Percentiles rank a stretch among this genome's conserved stretches.
phyloP scores from a whole-genome alignment of 2,329 filamentous ascomycete genomes.

The Neopestalotiopsis clavispora region DNA sequence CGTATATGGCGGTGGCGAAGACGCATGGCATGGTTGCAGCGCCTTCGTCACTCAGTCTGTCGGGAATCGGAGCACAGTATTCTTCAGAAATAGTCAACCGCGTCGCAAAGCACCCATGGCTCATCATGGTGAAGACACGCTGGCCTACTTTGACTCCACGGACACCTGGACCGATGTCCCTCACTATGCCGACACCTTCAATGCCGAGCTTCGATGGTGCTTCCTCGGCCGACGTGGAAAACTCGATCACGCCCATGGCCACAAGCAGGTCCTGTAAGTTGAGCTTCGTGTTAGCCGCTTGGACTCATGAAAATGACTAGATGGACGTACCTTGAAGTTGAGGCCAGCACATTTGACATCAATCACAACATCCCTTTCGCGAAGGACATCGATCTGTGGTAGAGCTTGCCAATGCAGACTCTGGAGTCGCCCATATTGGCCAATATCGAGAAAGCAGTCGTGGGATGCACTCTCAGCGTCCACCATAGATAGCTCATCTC shows the following conservation, averaged over 20 bases:
- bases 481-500: neutral
- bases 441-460: too few relatives aligned
- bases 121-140: neutral
- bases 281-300: neutral
- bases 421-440: too few relatives aligned
- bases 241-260: neutral
- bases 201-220: neutral
- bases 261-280: neutral
- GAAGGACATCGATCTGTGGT: too few relatives aligned
- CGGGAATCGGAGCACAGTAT: neutral
- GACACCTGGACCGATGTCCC: slow-evolving; percentile 27
- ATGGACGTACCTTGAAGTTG: too few relatives aligned
- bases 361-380: too few relatives aligned
- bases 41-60: neutral
- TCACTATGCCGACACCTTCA: slow-evolving; percentile 24
- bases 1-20: slow-evolving; percentile 1
- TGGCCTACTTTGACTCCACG: slow-evolving; percentile 8
- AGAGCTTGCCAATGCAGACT: too few relatives aligned
- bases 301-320: neutral
- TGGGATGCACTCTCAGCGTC: too few relatives aligned
- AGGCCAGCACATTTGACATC: too few relatives aligned
- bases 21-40: neutral
- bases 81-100: neutral
- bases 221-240: slow-evolving; percentile 14
- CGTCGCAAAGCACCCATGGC: neutral